These are phyloP conservation scores for Raffaelea arxii DNA, from an alignment of 2,329 filamentous ascomycete genomes.

Conservation along the genomic window DNA sequence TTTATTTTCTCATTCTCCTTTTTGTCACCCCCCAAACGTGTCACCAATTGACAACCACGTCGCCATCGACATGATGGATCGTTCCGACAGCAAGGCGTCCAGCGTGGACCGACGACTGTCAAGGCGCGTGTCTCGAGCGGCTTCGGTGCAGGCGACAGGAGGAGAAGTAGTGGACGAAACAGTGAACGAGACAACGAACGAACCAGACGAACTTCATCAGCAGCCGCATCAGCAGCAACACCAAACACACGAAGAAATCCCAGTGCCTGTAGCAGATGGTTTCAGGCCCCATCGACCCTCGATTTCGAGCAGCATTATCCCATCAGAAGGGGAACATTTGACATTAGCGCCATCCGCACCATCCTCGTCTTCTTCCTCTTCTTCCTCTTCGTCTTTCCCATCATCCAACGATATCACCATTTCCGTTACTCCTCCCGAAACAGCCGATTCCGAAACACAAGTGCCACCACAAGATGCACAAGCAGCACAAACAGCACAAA, in stretches of 20 bases:
- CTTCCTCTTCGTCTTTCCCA: background rate
- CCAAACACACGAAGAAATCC: background rate
- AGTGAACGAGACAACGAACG: slow-evolving; percentile 1
- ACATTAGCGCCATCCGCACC: background rate
- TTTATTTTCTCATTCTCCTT: too few species aligned
- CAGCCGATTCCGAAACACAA: background rate
- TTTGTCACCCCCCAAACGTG: too few species aligned
- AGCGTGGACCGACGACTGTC: slow-evolving; percentile 14
- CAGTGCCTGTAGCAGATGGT: background rate
- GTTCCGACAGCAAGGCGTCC: slow-evolving; percentile 9
- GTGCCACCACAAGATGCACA: background rate
- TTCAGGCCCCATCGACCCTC: background rate
- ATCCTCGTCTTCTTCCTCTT: background rate
- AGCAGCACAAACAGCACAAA: background rate
- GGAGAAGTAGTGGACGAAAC: slow-evolving; percentile 2
- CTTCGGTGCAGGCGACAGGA: slow-evolving; percentile 6
- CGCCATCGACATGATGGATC: slow-evolving; percentile 15
- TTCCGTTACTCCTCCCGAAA: background rate
- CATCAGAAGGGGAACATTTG: background rate
- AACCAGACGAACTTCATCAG: background rate
- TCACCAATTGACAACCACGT: background rate
- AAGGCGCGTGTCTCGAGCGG: slow-evolving; percentile 7
- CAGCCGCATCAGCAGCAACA: background rate
- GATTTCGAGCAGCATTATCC: slow-evolving; percentile 3
- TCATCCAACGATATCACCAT: background rate